A percentile compares a stretch with the other conserved stretches of the same genome.
phyloP scores from a whole-genome alignment of 73 alveolate genomes.

The Paraurostyla sp. region DNA sequence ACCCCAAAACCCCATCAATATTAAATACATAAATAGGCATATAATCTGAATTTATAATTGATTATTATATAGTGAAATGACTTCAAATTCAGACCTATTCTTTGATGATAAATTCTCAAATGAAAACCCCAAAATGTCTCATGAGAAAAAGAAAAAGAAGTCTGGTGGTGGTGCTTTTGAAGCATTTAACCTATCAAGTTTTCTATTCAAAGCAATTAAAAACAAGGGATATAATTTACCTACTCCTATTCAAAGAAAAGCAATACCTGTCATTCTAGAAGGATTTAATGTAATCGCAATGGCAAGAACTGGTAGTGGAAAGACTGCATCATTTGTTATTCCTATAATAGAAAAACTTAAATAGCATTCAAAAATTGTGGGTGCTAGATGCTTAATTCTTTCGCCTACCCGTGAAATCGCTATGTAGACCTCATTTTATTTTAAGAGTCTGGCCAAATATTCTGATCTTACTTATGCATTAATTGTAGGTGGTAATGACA shows the following conservation, averaged over 20 bases:
- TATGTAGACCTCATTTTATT: conserved; percentile 90
- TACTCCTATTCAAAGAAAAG: conserved; percentile 97
- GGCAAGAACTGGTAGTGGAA: conserved; percentile 99
- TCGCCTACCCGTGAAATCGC: conserved; percentile 99
- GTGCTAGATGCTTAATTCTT: conserved; percentile 93
- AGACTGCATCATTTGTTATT: conserved; percentile 98
- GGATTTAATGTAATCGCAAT: conserved; percentile 96
- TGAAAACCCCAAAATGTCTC: not conserved
- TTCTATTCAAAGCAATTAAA: conserved; percentile 88
- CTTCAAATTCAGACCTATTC: not conserved
- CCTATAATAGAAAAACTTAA: conserved; percentile 93
- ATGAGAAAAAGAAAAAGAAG: conserved; percentile 3
- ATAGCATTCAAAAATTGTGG: conserved; percentile 93
- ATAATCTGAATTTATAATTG: not conserved
- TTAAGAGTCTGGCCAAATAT: conserved; percentile 83
- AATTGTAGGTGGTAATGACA: conserved; percentile 98
- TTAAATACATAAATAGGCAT: not conserved
- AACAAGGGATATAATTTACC: conserved; percentile 94
- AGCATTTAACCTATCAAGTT: conserved; percentile 73
- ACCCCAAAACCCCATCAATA: conserved; percentile 23
- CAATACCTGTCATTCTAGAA: conserved; percentile 95
- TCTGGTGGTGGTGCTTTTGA: conserved; percentile 79
- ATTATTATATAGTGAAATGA: not conserved
- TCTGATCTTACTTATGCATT: conserved; percentile 90
- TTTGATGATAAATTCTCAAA: not conserved